Percentiles rank a stretch among this genome's conserved stretches.
Evolutionary conservation across 164 flowering plant species (phyloP).

Genomic region (Vitis labrusca): DNA sequence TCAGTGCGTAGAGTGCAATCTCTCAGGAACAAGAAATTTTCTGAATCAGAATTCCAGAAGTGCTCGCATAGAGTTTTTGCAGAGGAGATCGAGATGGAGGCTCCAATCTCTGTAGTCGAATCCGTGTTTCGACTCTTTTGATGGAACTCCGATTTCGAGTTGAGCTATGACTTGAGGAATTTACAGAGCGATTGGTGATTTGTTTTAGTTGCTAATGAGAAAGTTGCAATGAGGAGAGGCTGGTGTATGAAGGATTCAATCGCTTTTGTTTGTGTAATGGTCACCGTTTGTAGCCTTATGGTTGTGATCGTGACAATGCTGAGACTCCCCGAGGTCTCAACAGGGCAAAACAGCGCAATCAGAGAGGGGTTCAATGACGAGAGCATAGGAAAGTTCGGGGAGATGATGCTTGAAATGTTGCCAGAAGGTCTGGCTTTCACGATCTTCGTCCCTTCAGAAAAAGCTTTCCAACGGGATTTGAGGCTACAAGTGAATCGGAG

Average conservation of each 20-base stretch:
- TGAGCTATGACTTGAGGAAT: background rate
- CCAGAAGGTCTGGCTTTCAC: slow-evolving; percentile 86
- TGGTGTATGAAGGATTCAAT: slow-evolving; percentile 32
- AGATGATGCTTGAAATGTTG: slow-evolving; percentile 77
- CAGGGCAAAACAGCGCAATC: background rate
- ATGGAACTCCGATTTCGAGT: no score
- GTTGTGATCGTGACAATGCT: slow-evolving; percentile 41
- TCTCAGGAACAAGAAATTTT: no score
- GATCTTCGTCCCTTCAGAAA: slow-evolving; percentile 69
- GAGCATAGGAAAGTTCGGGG: slow-evolving; percentile 57
- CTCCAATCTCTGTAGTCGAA: no score
- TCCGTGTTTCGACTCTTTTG: no score
- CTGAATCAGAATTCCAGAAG: no score
- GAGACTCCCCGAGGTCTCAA: slow-evolving; percentile 49
- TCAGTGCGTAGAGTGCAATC: no score
- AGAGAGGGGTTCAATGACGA: slow-evolving; percentile 14
- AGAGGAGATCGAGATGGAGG: no score
- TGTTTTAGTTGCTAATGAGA: background rate
- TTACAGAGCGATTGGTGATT: background rate
- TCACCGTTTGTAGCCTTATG: slow-evolving; percentile 43
- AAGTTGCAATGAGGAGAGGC: slow-evolving; percentile 24
- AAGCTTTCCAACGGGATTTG: slow-evolving; percentile 60
- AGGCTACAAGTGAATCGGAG: slow-evolving; percentile 39
- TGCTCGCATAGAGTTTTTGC: no score
- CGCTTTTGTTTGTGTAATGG: slow-evolving; percentile 28